Base-by-base conservation (phyloP, 345 rosid species). In the Eucalyptus victrix region DNA sequence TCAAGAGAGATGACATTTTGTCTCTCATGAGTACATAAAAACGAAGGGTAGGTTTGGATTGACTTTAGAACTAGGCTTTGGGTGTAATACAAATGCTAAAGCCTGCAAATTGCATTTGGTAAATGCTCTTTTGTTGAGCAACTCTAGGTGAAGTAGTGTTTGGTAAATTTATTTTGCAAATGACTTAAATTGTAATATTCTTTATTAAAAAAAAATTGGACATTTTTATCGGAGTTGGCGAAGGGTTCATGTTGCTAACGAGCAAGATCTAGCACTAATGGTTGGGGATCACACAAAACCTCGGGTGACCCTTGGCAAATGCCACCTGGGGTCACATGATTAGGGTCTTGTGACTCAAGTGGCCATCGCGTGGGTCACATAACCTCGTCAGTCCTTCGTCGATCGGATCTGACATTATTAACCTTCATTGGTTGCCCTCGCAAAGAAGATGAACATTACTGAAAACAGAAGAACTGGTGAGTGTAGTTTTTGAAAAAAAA, bases 181-280 rank as follows among this genome's bases (percentile, higher is more conserved):
- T 21, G 62, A 24, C 13, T 56, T 56, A 1, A 24, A 56, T 2
- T 9, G 1, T 9, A 24, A 56, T 56, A 8, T 23, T 56, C 1
- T 56, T 56, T 56, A 56, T 56, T 56, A 24, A 56, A 24, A 56
- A 56, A 6, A 56, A 56, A 56, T 23, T 1, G 6, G 5, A 56
- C 62, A 2, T 4, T 1, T 56, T 19, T 21, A 53, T 53, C 0
- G 1, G 0, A 53, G 58, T 53, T 0, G 13, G 1, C 2, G 3
- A 56, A 56, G 30, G 62, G 62, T 56, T 56, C 1, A 4, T 6
- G 30, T 9, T 10, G 6, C 0, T 6, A 12, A 56, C 3, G 6
- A 56, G 62, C 30, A 4, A 56, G 13, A 21, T 9, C 1, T 53
- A 0, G 5, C 58, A 19, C 58, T 21, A 53, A 10, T 53, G 26